These are phyloP conservation scores for Powellomyces hirtus DNA, from an alignment of 192 early-diverging fungal genomes.

Conservation along the genomic window DNA sequence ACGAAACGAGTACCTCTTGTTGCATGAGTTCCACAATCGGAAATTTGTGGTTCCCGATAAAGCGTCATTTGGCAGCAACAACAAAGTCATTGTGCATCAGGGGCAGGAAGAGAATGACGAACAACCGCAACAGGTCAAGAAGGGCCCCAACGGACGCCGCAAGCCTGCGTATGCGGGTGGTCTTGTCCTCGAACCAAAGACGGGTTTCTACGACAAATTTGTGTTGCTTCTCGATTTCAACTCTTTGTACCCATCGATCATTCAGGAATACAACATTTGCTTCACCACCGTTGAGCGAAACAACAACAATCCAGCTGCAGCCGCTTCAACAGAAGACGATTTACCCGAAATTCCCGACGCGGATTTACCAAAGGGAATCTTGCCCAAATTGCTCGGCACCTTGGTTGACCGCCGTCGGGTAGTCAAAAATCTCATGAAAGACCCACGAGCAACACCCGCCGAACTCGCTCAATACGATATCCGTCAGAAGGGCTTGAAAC, in stretches of 20 bases:
- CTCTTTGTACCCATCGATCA: conserved; percentile 98
- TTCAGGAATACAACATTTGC: conserved; percentile 99
- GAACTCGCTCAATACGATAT: conserved; percentile 74
- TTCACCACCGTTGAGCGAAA: conserved; percentile 89
- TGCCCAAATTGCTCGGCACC: conserved; percentile 82
- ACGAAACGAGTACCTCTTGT: conserved; percentile 89
- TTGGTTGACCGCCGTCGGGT: conserved; percentile 85
- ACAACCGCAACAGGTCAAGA: conserved; percentile 10
- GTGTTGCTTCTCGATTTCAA: conserved; percentile 97
- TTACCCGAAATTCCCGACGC: conserved; percentile 79
- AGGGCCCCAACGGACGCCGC: conserved; percentile 42
- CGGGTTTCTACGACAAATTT: conserved; percentile 93
- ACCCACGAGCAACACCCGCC: conserved; percentile 51
- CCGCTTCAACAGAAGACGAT: no score
- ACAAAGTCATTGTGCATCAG: conserved; percentile 30
- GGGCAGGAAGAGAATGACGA: conserved; percentile 32
- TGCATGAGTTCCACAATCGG: conserved; percentile 92
- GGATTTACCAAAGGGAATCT: conserved; percentile 65
- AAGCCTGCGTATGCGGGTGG: conserved; percentile 95
- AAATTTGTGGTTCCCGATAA: conserved; percentile 94
- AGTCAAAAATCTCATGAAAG: conserved; percentile 89
- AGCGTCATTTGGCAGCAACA: conserved; percentile 22
- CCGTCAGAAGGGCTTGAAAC: conserved; percentile 89
- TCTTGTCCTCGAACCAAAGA: conserved; percentile 95
- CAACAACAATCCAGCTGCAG: not conserved